A percentile compares a stretch with the other conserved stretches of the same genome.
These are phyloP conservation scores for Colletotrichum sidae DNA, from an alignment of 2,329 filamentous ascomycete genomes.

Conservation along the genomic window DNA sequence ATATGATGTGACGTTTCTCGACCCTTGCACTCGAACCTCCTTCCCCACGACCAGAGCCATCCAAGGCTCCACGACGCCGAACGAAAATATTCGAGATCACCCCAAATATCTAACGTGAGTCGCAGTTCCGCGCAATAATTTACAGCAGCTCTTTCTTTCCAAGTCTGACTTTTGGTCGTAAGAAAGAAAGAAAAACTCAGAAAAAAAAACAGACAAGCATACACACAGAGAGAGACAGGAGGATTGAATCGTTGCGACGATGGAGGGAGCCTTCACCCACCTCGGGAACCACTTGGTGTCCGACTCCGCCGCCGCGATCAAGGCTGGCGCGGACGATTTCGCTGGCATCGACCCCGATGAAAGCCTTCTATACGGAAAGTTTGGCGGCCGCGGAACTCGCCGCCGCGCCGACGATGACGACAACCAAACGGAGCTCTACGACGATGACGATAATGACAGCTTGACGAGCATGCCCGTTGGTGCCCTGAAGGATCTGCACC, in stretches of 20 bases:
- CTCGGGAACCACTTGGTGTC: conserved; percentile 88
- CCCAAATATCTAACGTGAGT: conserved; percentile 31
- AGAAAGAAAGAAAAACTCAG: not conserved
- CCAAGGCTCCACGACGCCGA: conserved; percentile 38
- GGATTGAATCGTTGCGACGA: conserved; percentile 52
- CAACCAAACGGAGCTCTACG: conserved; percentile 84
- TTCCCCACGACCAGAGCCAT: conserved; percentile 38
- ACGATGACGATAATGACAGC: conserved; percentile 83
- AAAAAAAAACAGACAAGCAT: conserved; percentile 1
- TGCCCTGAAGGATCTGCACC: conserved; percentile 73
- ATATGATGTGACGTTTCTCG: conserved; percentile 39
- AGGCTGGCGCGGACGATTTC: conserved; percentile 82
- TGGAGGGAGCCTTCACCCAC: conserved; percentile 91
- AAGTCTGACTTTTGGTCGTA: no score
- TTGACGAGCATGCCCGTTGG: conserved; percentile 85
- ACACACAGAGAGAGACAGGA: conserved; percentile 12
- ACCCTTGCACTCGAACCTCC: conserved; percentile 33
- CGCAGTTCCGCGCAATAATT: conserved; percentile 8
- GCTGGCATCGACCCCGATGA: conserved; percentile 82
- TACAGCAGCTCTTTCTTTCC: no score
- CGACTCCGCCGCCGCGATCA: conserved; percentile 87
- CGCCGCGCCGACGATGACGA: conserved; percentile 89
- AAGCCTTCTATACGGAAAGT: conserved; percentile 80
- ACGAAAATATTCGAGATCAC: conserved; percentile 31
- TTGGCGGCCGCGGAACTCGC: conserved; percentile 69